Base-by-base conservation (phyloP, 768 basidiomycete genomes). In the Calocybe cyanea region DNA sequence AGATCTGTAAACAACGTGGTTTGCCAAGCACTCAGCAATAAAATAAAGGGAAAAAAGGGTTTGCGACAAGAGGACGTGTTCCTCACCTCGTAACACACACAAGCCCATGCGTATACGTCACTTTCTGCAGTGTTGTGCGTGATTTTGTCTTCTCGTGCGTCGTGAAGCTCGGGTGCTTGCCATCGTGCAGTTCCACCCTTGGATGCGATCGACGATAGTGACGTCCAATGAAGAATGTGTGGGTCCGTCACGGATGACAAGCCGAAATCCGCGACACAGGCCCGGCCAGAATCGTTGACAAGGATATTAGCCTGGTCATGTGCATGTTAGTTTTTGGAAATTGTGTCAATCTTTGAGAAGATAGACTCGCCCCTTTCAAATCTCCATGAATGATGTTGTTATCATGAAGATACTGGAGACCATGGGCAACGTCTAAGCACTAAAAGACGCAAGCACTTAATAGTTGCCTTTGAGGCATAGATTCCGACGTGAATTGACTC, bases 31-130 rank as follows among this genome's bases (percentile, higher is more conserved):
- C 8, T 10, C 5, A 10, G 20, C 13, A 23, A 17, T 19, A 25
- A 20, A 17, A 51, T 46, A n/a, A 40, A 62, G n/a, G n/a, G n/a
- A n/a, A n/a, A n/a, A n/a, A n/a, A n/a, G n/a, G n/a, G n/a, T n/a
- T n/a, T n/a, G n/a, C n/a, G 25, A 5, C 11, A 11, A 28, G 11
- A 11, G 25, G 11, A 11, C 25, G 25, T 11, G 25, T 28, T 28
- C n/a, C n/a, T n/a, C n/a, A 28, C 63, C 52, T 65, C 64, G 34
- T 63, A 61, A 31, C 53, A 61, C 18, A 60, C 56, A 25, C 57
- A 60, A 13, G 55, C 50, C 51, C 59, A 63, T 13, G 61, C 60
- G 25, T 61, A 65, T 11, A 65, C 44, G 45, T 64, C 64, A 19
- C 57, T 63, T 10, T 48, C 49, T 24, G 57, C 57, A 8, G 50